phyloP scores from a whole-genome alignment of 345 rosid species.

The Populus tremula region DNA sequence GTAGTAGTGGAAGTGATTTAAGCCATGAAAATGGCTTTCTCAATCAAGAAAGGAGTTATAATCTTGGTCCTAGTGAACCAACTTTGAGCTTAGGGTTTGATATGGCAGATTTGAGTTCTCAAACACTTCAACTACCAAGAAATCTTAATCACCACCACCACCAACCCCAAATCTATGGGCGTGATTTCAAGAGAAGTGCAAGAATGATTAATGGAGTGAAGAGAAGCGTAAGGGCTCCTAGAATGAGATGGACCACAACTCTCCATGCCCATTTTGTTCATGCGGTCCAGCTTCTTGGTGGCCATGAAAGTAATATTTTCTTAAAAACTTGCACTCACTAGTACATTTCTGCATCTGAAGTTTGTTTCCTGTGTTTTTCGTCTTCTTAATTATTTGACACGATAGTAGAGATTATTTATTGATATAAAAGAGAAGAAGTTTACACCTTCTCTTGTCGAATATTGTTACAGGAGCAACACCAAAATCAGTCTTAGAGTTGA shows the following conservation, averaged over 20 bases:
- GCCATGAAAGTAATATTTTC: slow-evolving; percentile 74
- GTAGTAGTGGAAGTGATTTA: slow-evolving; percentile 65
- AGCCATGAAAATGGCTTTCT: slow-evolving; percentile 62
- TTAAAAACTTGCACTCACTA: background rate
- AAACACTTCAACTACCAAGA: slow-evolving; percentile 21
- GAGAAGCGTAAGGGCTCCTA: slow-evolving; percentile 82
- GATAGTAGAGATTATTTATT: background rate
- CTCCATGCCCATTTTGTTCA: slow-evolving; percentile 94
- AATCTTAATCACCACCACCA: slow-evolving; percentile 33
- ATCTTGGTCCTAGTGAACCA: slow-evolving; percentile 35
- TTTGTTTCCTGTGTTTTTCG: background rate
- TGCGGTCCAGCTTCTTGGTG: slow-evolving; percentile 97
- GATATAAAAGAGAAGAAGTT: background rate
- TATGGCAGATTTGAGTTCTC: slow-evolving; percentile 32
- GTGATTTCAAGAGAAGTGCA: slow-evolving; percentile 72
- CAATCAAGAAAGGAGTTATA: slow-evolving; percentile 24
- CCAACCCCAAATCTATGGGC: slow-evolving; percentile 66
- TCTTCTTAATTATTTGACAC: background rate
- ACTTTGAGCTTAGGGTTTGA: slow-evolving; percentile 70
- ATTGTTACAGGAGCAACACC: slow-evolving; percentile 82
- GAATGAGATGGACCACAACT: slow-evolving; percentile 98
- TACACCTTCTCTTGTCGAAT: background rate
- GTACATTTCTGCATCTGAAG: background rate
- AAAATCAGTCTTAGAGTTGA: slow-evolving; percentile 92
- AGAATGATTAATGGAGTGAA: slow-evolving; percentile 45